These are phyloP conservation scores for Biscutella auriculata DNA, from an alignment of 441 rosid species.

Conservation along the genomic window DNA sequence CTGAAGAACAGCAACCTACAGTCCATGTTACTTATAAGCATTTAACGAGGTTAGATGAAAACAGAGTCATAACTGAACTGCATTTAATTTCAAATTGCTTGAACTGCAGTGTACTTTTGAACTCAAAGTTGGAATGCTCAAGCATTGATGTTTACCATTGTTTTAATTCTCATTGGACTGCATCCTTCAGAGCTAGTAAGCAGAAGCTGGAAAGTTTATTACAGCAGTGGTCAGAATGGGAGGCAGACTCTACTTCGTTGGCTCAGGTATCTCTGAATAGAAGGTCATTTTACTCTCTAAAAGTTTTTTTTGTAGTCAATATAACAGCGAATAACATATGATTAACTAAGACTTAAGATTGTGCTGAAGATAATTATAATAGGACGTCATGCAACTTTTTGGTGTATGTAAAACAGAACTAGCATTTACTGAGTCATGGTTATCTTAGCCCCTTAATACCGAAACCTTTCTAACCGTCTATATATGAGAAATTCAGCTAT, in stretches of 20 bases:
- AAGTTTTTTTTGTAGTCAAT: not conserved
- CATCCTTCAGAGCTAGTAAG: conserved; percentile 62
- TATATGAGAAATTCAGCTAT: too few relatives aligned
- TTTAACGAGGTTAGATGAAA: conserved; percentile 64
- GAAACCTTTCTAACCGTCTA: too few relatives aligned
- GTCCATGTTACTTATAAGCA: conserved; percentile 57
- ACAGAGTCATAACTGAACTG: conserved; percentile 6
- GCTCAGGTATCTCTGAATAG: conserved; percentile 38
- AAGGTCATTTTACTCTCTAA: conserved; percentile 4
- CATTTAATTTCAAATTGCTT: not conserved
- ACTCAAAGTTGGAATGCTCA: not conserved
- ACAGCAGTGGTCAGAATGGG: conserved; percentile 94
- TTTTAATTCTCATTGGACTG: not conserved
- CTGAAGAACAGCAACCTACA: conserved; percentile 51
- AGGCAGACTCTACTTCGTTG: conserved; percentile 40
- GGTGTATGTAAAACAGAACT: not conserved
- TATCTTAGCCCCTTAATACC: not conserved
- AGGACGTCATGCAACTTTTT: not conserved
- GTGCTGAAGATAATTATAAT: not conserved
- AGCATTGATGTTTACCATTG: not conserved
- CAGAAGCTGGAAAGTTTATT: conserved; percentile 68
- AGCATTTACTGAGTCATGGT: not conserved
- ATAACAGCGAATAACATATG: not conserved
- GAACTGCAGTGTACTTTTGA: not conserved
- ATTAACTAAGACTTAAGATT: not conserved